These are phyloP conservation scores for Tremella mesenterica DNA, from an alignment of 768 basidiomycete genomes.

Conservation along the genomic window DNA sequence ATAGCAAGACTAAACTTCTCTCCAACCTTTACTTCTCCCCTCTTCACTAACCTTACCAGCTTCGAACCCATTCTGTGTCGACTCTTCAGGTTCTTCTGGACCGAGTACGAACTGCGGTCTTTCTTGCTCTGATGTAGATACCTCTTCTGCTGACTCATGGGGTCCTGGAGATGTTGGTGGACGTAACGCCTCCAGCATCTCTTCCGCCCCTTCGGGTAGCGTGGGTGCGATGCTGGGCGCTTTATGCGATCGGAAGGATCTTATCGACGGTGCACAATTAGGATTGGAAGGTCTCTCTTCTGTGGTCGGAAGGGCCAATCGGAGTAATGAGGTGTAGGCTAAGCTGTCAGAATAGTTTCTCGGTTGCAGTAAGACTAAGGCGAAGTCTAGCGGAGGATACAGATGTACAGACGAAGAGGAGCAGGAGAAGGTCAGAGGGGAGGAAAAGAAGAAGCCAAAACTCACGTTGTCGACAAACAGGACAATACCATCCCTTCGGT, in stretches of 20 bases:
- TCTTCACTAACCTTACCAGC: too few species aligned
- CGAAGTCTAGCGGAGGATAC: too few species aligned
- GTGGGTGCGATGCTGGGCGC: conserved; percentile 35
- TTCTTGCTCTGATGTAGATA: too few species aligned
- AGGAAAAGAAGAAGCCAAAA: conserved; percentile 32
- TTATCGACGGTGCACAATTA: conserved; percentile 29
- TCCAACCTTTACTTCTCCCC: too few species aligned
- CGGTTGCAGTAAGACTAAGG: neutral
- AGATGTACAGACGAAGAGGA: too few species aligned
- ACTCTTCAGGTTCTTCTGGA: too few species aligned
- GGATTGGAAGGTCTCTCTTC: conserved; percentile 16
- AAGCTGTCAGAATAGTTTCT: conserved; percentile 1
- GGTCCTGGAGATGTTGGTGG: too few species aligned
- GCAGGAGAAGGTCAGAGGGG: too few species aligned
- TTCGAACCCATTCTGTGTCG: too few species aligned
- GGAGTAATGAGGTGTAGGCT: conserved; percentile 82
- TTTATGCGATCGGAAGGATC: conserved; percentile 14
- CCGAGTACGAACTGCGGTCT: conserved; percentile 37
- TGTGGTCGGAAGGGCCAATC: conserved; percentile 54
- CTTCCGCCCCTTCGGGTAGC: conserved; percentile 43
- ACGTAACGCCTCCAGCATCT: conserved; percentile 40
- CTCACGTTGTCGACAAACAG: conserved; percentile 89
- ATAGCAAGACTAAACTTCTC: too few species aligned
- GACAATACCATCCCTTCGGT: conserved; percentile 96
- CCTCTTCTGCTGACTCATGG: too few species aligned